Evolutionary conservation across 2,329 filamentous ascomycete species (phyloP), one percentile per base, ranked within the genome.

Genomic region (Ophiostoma ips): DNA sequence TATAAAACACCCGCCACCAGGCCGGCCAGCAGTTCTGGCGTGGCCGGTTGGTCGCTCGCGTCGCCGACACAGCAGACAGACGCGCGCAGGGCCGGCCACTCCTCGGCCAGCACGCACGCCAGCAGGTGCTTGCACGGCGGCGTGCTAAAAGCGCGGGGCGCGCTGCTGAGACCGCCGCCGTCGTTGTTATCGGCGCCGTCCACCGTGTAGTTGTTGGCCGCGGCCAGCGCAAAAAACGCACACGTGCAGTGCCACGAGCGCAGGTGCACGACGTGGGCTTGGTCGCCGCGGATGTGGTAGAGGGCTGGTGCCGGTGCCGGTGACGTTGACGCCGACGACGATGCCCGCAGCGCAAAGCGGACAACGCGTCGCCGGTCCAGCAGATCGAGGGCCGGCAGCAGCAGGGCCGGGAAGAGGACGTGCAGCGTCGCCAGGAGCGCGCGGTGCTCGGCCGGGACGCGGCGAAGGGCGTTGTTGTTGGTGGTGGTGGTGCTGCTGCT

Each of bases 181-280:
- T 55, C 43, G 45, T 53, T 52, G n/a, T 45, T 44, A 30, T 19
- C 47, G 21, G 34, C 9, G 28, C 52, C 21, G 5, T 46, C 28
- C n/a, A n/a, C n/a, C n/a, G n/a, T n/a, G n/a, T n/a, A n/a, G 48
- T 28, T n/a, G 49, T 28, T 19, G 15, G 35, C 46, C 31, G 46
- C 30, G n/a, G 40, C 71, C 55, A 94, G 81, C 0, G 83, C 75
- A 64, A 96, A 96, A 1, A 80, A 81, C 3, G 88, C 83, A 68
- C 92, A 98, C 1, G 79, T 86, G 65, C 92, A 98, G 63, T 84
- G 88, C 92, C 92, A 96, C 1, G 83, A 78, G 1, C 64, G 58
- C 1, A 89, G 72, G 10, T 81, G 77, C 15, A 96, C 84, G 58
- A 85, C 71, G 65, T 95, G 94, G 47, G 58, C 55, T 37, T 55